phyloP scores from a whole-genome alignment of 805 yeast genomes.

The Hanseniaspora pseudoguilliermondii region DNA sequence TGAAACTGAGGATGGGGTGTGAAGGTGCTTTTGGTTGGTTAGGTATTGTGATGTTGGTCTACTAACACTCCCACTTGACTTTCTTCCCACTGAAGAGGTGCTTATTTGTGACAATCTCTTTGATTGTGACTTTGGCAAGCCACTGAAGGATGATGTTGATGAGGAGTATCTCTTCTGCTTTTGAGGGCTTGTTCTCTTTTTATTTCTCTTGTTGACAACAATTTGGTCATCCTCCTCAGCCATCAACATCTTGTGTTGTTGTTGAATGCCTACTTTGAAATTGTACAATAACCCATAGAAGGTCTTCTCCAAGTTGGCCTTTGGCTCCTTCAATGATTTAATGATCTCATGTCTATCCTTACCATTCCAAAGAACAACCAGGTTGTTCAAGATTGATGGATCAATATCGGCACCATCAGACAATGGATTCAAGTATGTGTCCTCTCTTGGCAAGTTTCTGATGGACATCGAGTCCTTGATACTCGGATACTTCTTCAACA shows the following conservation, averaged over 20 bases:
- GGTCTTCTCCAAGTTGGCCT: conserved; percentile 63
- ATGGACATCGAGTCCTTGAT: conserved; percentile 26
- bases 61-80: not conserved
- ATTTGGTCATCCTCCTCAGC: conserved; percentile 22
- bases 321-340: conserved; percentile 39
- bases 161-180: conserved; percentile 12
- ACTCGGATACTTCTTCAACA: conserved; percentile 55
- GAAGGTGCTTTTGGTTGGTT: conserved; percentile 28
- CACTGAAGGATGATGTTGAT: conserved; percentile 14
- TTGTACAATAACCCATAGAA: conserved; percentile 63
- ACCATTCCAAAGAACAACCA: conserved; percentile 74
- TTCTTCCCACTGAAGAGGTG: conserved; percentile 29
- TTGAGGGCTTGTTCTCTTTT: conserved; percentile 19
- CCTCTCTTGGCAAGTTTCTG: conserved; percentile 31
- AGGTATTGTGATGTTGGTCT: conserved; percentile 9
- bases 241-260: conserved; percentile 13
- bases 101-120: conserved; percentile 33
- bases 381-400: conserved; percentile 57
- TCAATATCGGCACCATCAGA: conserved; percentile 38
- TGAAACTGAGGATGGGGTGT: conserved; percentile 33
- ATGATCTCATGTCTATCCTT: conserved; percentile 44
- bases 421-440: conserved; percentile 29
- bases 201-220: conserved; percentile 23
- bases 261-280: conserved; percentile 46
- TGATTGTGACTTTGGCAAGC: conserved; percentile 21